Conservation (phyloP, 2,329 filamentous ascomycete genomes). For the Stemphylium lycopersici region DNA sequence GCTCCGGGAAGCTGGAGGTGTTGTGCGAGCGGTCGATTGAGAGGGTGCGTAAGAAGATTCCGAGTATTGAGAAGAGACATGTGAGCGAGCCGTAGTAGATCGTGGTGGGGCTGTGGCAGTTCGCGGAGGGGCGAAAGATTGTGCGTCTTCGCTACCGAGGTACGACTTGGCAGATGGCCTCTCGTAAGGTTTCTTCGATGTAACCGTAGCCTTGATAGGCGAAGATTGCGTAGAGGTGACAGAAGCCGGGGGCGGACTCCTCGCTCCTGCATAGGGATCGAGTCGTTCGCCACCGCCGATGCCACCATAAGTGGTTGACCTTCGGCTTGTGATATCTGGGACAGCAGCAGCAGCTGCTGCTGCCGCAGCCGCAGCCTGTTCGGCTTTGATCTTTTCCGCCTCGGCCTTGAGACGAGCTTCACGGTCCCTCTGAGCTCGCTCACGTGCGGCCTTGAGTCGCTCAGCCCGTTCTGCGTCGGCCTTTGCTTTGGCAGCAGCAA, state of each 20-base stretch:
- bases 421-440: conserved; percentile 48
- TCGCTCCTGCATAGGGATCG: conserved; percentile 69
- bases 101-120: conserved; percentile 40
- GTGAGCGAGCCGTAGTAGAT: conserved; percentile 33
- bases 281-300: conserved; percentile 69
- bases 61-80: conserved; percentile 65
- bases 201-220: conserved; percentile 47
- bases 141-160: conserved; percentile 57
- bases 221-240: conserved; percentile 47
- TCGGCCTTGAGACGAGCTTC: conserved; percentile 47
- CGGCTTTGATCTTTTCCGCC: conserved; percentile 39
- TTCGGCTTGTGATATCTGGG: conserved; percentile 31
- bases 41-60: conserved; percentile 88
- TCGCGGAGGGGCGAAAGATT: conserved; percentile 37
- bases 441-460: conserved; percentile 36
- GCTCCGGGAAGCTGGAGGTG: conserved; percentile 78
- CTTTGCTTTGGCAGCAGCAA: conserved; percentile 42
- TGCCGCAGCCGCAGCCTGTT: conserved; percentile 6
- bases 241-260: conserved; percentile 54
- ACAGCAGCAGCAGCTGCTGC: conserved; percentile 27
- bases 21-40: conserved; percentile 81
- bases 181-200: conserved; percentile 53
- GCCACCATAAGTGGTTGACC: conserved; percentile 48
- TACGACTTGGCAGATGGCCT: conserved; percentile 63
- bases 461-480: conserved; percentile 40